Conservation (phyloP, 768 basidiomycete genomes). For the Mycena belliarum region DNA sequence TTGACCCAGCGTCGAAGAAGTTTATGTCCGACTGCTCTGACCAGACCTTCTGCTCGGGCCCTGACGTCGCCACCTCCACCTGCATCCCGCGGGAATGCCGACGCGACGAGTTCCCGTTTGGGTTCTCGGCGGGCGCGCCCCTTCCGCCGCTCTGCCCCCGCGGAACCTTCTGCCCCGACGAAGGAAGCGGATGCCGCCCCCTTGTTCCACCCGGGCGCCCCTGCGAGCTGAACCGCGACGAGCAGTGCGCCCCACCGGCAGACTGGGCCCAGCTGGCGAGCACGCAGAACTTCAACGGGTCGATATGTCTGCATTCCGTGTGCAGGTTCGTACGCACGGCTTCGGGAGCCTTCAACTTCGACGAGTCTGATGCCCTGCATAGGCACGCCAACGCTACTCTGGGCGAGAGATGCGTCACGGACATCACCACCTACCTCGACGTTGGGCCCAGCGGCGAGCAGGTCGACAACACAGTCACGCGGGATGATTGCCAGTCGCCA, state of each 20-base stretch:
- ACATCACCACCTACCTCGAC: slow-evolving; percentile 55
- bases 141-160: slow-evolving; percentile 55
- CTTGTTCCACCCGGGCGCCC: slow-evolving; percentile 42
- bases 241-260: slow-evolving; percentile 46
- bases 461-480: slow-evolving; percentile 51
- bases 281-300: slow-evolving; percentile 49
- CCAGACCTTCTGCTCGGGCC: slow-evolving; percentile 53
- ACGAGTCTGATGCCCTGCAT: background rate
- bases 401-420: slow-evolving; percentile 51
- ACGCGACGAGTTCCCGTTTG: slow-evolving; percentile 62
- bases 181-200: slow-evolving; percentile 55
- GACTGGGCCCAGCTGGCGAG: slow-evolving; percentile 43
- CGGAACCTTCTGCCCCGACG: slow-evolving; percentile 68
- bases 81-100: slow-evolving; percentile 59
- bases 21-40: slow-evolving; percentile 64
- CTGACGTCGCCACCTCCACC: slow-evolving; percentile 33
- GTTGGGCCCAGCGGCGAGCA: slow-evolving; percentile 39
- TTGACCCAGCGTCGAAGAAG: slow-evolving; percentile 56
- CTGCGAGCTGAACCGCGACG: slow-evolving; percentile 67
- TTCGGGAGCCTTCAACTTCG: background rate
- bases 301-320: slow-evolving; percentile 55
- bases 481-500: slow-evolving; percentile 59
- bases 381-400: slow-evolving; percentile 60
- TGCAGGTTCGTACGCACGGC: slow-evolving; percentile 50
- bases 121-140: slow-evolving; percentile 35